Base-by-base conservation (phyloP, 805 yeast species). In the Starmerella tilneyi region DNA sequence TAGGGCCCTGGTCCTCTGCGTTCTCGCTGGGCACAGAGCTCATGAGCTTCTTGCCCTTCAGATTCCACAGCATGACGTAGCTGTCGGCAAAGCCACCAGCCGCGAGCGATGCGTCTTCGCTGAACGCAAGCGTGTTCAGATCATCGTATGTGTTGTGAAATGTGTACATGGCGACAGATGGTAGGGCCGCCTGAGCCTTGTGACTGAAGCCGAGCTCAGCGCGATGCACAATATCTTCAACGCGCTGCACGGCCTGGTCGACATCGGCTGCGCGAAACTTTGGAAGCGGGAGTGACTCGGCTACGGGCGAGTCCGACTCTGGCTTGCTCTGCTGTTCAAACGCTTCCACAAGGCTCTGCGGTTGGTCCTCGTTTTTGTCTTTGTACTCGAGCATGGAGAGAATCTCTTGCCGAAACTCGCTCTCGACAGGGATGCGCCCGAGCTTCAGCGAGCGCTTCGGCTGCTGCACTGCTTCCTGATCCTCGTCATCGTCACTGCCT, bases 81-180 rank as follows among this genome's bases (percentile, higher is more conserved):
- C 92, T 79, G 61, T 89, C 97, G 56, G 84, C 86, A 59, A 92
- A 92, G 9, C 98, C 97, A 27, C 88, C 95, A 2, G 96, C 96
- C 24, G 84, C 80, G 51, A 86, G 57, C 19, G 88, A 77, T 15
- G 89, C 78, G 62, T 89, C 96, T 43, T 80, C 83, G 56, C 89
- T 85, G 67, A 89, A 89, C 51, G 79, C 83, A 38, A 89, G 60
- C 41, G 86, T 76, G n/a, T 94, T 83, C 72, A 92, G 68, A 50
- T 83, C 94, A 53, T 81, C 81, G 60, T 84, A 81, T 9, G 96
- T 84, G 64, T 92, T 92, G 69, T 92, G 98, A 67, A 92, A 88
- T 1, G 97, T 89, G 68, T 92, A 92, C 94, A 89, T 84, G 64
- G 97, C 92, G 28, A 89, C 94, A 46, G 94, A 82, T 19, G 98